phyloP scores from a whole-genome alignment of 805 yeast genomes.

The Zygotorulaspora danielsina region DNA sequence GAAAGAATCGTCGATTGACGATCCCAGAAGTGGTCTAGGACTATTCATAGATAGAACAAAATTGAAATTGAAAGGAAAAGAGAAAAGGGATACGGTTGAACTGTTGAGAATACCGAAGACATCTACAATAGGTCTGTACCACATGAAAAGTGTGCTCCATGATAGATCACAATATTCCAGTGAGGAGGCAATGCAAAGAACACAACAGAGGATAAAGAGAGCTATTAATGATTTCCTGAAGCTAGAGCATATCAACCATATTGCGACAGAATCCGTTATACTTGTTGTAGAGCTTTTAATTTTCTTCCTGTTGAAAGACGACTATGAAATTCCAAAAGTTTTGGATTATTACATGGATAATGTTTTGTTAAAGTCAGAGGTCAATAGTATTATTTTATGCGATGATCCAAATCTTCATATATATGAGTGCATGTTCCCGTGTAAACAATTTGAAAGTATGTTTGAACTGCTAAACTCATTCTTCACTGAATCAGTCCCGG shows the following conservation, averaged over 20 bases:
- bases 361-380: slow-evolving; percentile 20
- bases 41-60: slow-evolving; percentile 14
- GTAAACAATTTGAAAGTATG: not conserved
- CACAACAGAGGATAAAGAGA: slow-evolving; percentile 27
- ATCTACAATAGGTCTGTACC: slow-evolving; percentile 34
- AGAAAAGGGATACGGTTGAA: slow-evolving; percentile 24
- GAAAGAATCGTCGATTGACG: slow-evolving; percentile 21
- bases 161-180: slow-evolving; percentile 24
- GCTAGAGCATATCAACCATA: slow-evolving; percentile 9
- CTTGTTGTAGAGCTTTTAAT: slow-evolving; percentile 23
- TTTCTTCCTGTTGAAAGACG: slow-evolving; percentile 11
- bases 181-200: slow-evolving; percentile 26
- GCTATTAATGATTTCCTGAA: slow-evolving; percentile 31
- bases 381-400: slow-evolving; percentile 10
- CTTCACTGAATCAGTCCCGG: slow-evolving; percentile 1
- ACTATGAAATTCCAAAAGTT: slow-evolving; percentile 19
- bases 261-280: slow-evolving; percentile 20
- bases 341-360: slow-evolving; percentile 20
- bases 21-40: slow-evolving; percentile 36
- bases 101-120: slow-evolving; percentile 40
- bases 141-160: slow-evolving; percentile 19
- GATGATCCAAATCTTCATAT: slow-evolving; percentile 13
- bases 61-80: not conserved
- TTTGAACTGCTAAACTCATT: slow-evolving; percentile 5
- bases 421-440: slow-evolving; percentile 15